These are phyloP conservation scores for Monosporozyma siamensis DNA, from an alignment of 805 yeast genomes.

Conservation along the genomic window DNA sequence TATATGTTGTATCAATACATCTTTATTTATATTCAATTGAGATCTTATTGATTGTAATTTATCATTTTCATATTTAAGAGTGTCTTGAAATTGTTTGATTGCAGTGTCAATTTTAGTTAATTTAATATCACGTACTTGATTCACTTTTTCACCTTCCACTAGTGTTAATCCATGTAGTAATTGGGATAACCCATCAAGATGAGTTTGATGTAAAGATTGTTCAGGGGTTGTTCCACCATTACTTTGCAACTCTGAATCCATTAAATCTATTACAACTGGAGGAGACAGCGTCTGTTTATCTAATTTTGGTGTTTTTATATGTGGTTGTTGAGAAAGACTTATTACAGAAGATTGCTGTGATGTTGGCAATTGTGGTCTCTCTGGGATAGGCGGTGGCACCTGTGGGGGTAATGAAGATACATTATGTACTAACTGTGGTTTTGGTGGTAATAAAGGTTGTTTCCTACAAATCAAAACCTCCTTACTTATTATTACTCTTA, in stretches of 20 bases:
- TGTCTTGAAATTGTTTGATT: neutral
- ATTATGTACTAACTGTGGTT: too few relatives aligned
- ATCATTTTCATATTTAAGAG: slow-evolving; percentile 2
- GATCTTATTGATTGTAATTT: neutral
- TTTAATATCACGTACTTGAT: neutral
- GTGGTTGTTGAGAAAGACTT: neutral
- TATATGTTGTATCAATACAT: neutral
- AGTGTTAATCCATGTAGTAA: neutral
- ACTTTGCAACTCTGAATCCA: slow-evolving; percentile 8
- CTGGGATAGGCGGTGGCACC: slow-evolving; percentile 3
- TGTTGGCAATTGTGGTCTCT: neutral
- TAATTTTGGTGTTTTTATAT: too few relatives aligned
- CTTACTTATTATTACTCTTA: neutral
- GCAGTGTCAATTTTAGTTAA: neutral
- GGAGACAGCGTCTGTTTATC: neutral
- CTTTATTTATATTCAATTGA: neutral
- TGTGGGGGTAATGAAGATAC: neutral
- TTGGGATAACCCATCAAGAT: neutral
- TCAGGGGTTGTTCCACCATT: neutral
- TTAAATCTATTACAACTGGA: slow-evolving; percentile 6
- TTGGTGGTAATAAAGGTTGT: slow-evolving; percentile 7
- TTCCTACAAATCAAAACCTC: neutral
- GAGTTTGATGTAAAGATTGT: neutral
- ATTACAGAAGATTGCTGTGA: too few relatives aligned
- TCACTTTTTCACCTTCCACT: neutral